Evolutionary conservation across 768 basidiomycete species (phyloP), one percentile per base, ranked within the genome.

Genomic region (Russula virescens): DNA sequence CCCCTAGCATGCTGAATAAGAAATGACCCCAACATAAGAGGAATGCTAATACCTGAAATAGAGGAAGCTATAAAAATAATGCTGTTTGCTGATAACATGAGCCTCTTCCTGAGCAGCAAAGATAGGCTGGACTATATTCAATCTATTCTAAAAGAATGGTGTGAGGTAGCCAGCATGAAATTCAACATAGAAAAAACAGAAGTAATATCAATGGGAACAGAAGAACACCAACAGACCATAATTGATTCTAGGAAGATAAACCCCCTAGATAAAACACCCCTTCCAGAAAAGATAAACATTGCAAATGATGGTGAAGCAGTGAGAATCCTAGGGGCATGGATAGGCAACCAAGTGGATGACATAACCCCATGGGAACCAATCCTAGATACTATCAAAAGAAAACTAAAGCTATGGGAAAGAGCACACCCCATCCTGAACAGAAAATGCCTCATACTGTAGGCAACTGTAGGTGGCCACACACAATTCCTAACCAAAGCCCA

Each of bases 171-270:
- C 7, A 67, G 72, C 0, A 79, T 78, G 0, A 76, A 75, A 45
- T 81, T 81, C 66, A 81, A 80, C 55, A 60, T 68, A 0, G 51
- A 54, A 0, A 81, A 81, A 65, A 80, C 78, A 0, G 72, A 75
- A 38, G 62, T 77, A 1, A 69, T 79, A 1, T 76, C 76, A 0
- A 67, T 78, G 0, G 76, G 78, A 0, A 46, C 63, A 3, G 38
- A 28, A 2, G 71, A 65, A 62, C 52, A 73, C 34, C 3, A 19
- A 7, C 8, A 6, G 5, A 2, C 53, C 0, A 9, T n/a, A 16
- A 18, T n/a, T n/a, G n/a, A 21, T 1, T 5, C 43, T 2, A 3
- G 35, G 10, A 42, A 45, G 18, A 40, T 51, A 1, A n/a, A 38
- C n/a, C 4, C 23, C 3, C 0, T 8, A 10, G 47, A 51, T 5